Conservation (phyloP, 768 basidiomycete genomes). For the Kwoniella newhampshirensis region DNA sequence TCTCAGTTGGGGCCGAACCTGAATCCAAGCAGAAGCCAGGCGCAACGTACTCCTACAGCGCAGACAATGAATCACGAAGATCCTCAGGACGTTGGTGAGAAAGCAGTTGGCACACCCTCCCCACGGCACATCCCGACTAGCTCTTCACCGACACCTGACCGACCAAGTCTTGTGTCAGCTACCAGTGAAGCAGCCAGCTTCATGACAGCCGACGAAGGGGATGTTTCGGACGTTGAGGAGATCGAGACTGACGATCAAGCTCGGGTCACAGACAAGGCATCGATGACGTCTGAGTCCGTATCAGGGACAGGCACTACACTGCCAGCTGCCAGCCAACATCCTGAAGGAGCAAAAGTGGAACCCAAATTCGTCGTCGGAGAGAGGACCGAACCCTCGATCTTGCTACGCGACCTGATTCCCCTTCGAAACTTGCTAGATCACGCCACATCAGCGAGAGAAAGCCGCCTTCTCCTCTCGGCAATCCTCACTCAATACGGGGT, state of each 20-base stretch:
- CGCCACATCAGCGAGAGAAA: slow-evolving; percentile 77
- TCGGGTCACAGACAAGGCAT: too few relatives aligned
- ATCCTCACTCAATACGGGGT: slow-evolving; percentile 67
- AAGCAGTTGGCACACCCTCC: too few relatives aligned
- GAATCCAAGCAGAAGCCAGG: too few relatives aligned
- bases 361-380: not conserved
- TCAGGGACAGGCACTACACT: too few relatives aligned
- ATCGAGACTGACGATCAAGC: not conserved
- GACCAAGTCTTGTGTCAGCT: not conserved
- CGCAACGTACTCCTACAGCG: too few relatives aligned
- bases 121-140: too few relatives aligned
- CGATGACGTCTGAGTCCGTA: too few relatives aligned
- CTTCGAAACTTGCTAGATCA: slow-evolving; percentile 67
- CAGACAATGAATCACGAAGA: too few relatives aligned
- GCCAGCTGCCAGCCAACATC: too few relatives aligned
- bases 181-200: not conserved
- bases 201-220: slow-evolving; percentile 5
- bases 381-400: slow-evolving; percentile 22
- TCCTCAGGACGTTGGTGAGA: too few relatives aligned
- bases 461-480: slow-evolving; percentile 79
- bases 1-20: too few relatives aligned
- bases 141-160: not conserved
- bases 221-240: not conserved
- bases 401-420: slow-evolving; percentile 60
- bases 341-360: not conserved